Conservation (phyloP, 2,329 filamentous ascomycete species). For the Paracamarosporium sp. region DNA sequence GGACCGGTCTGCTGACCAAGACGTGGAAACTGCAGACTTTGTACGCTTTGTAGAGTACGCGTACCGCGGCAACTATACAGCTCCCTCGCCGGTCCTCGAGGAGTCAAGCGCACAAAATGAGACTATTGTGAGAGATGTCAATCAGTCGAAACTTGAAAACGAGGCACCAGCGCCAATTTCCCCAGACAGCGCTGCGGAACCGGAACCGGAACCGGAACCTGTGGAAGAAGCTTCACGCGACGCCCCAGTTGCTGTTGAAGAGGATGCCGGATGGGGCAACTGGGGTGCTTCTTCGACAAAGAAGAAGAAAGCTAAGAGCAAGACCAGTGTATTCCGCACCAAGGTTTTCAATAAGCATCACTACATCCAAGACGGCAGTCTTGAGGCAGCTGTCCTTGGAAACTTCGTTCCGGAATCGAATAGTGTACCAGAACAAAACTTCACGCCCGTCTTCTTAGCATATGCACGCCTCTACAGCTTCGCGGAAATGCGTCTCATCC, state of each 20-base stretch:
- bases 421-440: conserved; percentile 8
- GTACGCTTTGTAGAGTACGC: conserved; percentile 34
- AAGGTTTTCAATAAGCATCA: neutral
- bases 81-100: conserved; percentile 5
- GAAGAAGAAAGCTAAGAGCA: neutral
- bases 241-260: neutral
- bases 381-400: neutral
- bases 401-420: neutral
- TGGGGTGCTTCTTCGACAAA: neutral
- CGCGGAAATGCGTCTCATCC: conserved; percentile 3
- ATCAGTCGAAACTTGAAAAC: neutral
- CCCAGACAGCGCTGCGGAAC: neutral
- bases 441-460: conserved; percentile 18
- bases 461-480: conserved; percentile 23
- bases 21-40: conserved; percentile 32
- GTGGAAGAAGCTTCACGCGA: neutral
- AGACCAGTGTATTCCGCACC: neutral
- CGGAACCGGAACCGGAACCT: too few species aligned
- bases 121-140: neutral
- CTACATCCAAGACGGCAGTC: neutral
- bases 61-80: conserved; percentile 30
- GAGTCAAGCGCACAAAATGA: neutral
- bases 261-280: neutral
- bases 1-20: conserved; percentile 14
- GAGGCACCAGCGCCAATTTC: neutral